Conservation (phyloP, 2,329 filamentous ascomycete species). For the Botryotinia convoluta region DNA sequence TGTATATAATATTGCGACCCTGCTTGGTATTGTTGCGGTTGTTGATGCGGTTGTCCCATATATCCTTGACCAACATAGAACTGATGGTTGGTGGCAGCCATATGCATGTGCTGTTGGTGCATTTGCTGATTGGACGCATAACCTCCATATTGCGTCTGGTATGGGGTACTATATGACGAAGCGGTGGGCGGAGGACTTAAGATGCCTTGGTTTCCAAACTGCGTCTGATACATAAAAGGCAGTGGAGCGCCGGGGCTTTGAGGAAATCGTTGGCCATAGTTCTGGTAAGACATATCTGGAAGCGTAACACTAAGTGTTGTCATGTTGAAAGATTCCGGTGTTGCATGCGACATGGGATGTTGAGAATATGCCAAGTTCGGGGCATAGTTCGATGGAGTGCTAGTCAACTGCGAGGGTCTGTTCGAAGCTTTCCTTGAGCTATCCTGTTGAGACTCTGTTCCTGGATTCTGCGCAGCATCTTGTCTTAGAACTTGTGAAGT, state of each 20-base stretch:
- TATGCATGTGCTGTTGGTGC: constrained; percentile 24
- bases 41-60: constrained; percentile 26
- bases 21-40: constrained; percentile 28
- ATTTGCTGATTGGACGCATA: constrained; percentile 29
- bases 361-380: constrained; percentile 13
- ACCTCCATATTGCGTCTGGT: constrained; percentile 32
- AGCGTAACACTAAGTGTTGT: constrained; percentile 29
- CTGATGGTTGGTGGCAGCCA: constrained; percentile 25
- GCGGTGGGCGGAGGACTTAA: constrained; percentile 25
- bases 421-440: constrained; percentile 1
- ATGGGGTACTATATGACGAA: constrained; percentile 32
- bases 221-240: constrained; percentile 29
- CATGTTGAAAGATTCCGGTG: constrained; percentile 33
- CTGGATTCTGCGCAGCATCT: constrained; percentile 22
- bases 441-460: constrained; percentile 16
- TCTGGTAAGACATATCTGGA: constrained; percentile 33
- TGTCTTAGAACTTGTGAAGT: constrained; percentile 9
- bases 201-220: constrained; percentile 25
- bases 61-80: constrained; percentile 33
- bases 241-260: constrained; percentile 24
- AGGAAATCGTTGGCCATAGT: constrained; percentile 30
- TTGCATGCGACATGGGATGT: constrained; percentile 21
- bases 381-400: constrained; percentile 17
- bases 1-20: constrained; percentile 31
- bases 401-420: constrained; percentile 17